These are phyloP conservation scores for Pseudonectria foliicola DNA, from an alignment of 2,329 filamentous ascomycete species.

Conservation along the genomic window DNA sequence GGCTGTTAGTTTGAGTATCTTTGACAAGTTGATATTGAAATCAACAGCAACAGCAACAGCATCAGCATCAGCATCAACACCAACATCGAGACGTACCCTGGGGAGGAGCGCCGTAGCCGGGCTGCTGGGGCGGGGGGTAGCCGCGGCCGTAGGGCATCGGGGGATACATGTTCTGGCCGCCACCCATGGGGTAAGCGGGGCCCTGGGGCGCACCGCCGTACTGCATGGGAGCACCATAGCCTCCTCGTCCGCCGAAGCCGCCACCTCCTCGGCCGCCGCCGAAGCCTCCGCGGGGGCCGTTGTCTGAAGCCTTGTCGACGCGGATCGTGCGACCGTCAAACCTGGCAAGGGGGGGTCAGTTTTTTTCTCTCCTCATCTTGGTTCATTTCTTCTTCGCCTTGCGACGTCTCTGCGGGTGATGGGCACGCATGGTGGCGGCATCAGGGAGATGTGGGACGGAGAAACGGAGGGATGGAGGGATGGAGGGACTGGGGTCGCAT, in stretches of 20 bases:
- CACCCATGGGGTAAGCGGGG: conserved; percentile 26
- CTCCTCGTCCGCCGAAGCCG: conserved; percentile 37
- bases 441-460: no score
- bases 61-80: no score
- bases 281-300: conserved; percentile 48
- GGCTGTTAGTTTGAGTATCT: conserved; percentile 3
- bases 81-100: conserved; percentile 35
- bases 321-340: conserved; percentile 93
- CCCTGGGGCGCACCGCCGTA: conserved; percentile 32
- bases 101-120: conserved; percentile 29
- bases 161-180: conserved; percentile 30
- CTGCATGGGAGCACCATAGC: conserved; percentile 35
- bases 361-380: not conserved
- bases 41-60: no score
- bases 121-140: conserved; percentile 28
- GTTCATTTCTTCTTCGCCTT: not conserved
- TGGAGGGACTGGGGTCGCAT: conserved; percentile 30
- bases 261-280: conserved; percentile 31
- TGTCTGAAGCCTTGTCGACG: conserved; percentile 91
- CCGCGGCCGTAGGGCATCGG: conserved; percentile 32
- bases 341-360: conserved; percentile 41
- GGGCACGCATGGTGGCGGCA: no score
- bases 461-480: conserved; percentile 13
- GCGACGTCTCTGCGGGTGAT: no score
- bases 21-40: not conserved